phyloP scores from a whole-genome alignment of 345 rosid species.

The Salix viminalis region DNA sequence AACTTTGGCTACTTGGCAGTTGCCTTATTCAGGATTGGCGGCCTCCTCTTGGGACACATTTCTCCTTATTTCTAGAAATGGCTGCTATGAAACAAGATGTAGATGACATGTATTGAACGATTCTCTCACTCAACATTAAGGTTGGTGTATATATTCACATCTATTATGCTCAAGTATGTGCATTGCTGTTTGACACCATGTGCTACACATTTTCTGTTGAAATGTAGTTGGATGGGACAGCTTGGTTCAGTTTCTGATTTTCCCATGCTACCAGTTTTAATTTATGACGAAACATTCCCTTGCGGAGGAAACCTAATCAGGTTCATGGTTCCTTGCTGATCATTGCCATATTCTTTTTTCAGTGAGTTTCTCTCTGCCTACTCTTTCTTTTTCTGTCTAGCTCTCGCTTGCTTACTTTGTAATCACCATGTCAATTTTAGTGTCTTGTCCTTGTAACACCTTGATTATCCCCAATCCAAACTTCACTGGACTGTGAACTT shows the following conservation, averaged over 20 bases:
- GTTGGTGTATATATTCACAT: constrained; percentile 25
- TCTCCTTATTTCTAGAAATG: constrained; percentile 91
- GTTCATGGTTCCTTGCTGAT: too few species aligned
- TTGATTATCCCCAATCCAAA: background rate
- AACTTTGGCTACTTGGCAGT: background rate
- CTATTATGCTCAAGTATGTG: background rate
- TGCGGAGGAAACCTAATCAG: background rate
- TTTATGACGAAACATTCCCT: background rate
- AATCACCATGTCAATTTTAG: background rate
- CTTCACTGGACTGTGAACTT: background rate
- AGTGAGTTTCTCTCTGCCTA: background rate
- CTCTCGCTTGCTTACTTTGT: background rate
- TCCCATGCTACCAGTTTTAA: background rate
- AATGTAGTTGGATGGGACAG: background rate
- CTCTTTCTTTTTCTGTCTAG: background rate
- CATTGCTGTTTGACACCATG: background rate
- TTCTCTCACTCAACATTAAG: constrained; percentile 76
- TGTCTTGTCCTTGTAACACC: background rate
- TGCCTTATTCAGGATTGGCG: constrained; percentile 55
- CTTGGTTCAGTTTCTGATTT: background rate
- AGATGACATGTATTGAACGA: constrained; percentile 80
- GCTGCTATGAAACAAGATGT: constrained; percentile 98
- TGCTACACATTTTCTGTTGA: background rate
- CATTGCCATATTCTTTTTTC: background rate
- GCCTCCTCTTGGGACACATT: constrained; percentile 97